These are phyloP conservation scores for Aureobasidium sp. DNA, from an alignment of 2,329 filamentous ascomycete species.

Conservation along the genomic window DNA sequence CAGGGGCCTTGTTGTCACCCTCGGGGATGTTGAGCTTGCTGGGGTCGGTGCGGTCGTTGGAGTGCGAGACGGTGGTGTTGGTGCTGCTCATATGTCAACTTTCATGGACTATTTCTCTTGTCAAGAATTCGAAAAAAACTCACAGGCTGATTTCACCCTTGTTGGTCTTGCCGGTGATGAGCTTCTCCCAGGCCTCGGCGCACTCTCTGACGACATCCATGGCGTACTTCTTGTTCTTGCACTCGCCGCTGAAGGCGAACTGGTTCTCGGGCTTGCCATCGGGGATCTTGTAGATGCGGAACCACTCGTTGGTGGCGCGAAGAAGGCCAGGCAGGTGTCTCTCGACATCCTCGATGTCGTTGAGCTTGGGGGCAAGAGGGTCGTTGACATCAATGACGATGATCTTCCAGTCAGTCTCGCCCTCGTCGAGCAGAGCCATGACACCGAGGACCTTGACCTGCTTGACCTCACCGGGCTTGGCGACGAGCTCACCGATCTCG, in stretches of 20 bases:
- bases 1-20: constrained; percentile 72
- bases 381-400: constrained; percentile 99
- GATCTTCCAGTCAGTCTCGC: constrained; percentile 99
- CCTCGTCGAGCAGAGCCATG: constrained; percentile 98
- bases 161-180: constrained; percentile 82
- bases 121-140: constrained; percentile 44
- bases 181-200: constrained; percentile 91
- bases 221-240: constrained; percentile 99
- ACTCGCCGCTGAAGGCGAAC: constrained; percentile 99
- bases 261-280: constrained; percentile 99
- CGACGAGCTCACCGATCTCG: constrained; percentile 97
- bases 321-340: constrained; percentile 94
- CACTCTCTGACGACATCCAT: constrained; percentile 94
- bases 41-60: constrained; percentile 62
- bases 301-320: constrained; percentile 99
- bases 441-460: constrained; percentile 99
- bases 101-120: constrained; percentile 5
- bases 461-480: constrained; percentile 94
- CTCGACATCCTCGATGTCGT: constrained; percentile 98
- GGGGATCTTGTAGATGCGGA: constrained; percentile 99
- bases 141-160: constrained; percentile 75
- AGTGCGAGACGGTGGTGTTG: constrained; percentile 72
- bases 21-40: constrained; percentile 68
- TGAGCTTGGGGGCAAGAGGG: constrained; percentile 89
- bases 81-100: constrained; percentile 47